Conservation (phyloP, 176 grass and related monocot genomes). For the Juncus inflexus region DNA sequence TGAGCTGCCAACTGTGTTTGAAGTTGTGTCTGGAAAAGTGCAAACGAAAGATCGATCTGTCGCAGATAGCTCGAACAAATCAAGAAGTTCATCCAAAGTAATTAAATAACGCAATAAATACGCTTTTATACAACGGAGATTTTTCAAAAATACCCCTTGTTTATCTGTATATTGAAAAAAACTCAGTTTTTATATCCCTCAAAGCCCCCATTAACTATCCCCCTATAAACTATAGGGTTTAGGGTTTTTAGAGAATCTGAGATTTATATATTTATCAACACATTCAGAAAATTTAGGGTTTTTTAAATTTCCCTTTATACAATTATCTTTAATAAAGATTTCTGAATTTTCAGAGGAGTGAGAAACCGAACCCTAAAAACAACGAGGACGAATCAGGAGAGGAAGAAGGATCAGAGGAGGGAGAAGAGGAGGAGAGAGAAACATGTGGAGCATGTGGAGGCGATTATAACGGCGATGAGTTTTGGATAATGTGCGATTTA, state of each 20-base stretch:
- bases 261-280: neutral
- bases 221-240: too few species aligned
- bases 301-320: neutral
- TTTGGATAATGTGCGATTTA: slow-evolving; percentile 60
- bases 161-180: neutral
- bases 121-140: slow-evolving; percentile 20
- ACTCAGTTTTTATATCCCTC: neutral
- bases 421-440: slow-evolving; percentile 51
- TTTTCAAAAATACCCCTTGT: neutral
- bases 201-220: too few species aligned
- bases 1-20: slow-evolving; percentile 50
- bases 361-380: neutral
- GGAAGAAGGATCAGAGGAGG: slow-evolving; percentile 24
- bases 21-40: slow-evolving; percentile 44
- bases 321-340: neutral
- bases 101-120: neutral
- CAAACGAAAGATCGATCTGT: slow-evolving; percentile 40
- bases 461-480: slow-evolving; percentile 43
- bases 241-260: too few species aligned
- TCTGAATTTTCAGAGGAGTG: neutral
- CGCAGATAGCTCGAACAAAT: slow-evolving; percentile 42
- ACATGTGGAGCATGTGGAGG: slow-evolving; percentile 48
- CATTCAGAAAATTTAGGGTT: too few species aligned
- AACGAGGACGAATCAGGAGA: slow-evolving; percentile 16
- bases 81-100: slow-evolving; percentile 50